Evolutionary conservation across 2,329 filamentous ascomycete species (phyloP), one percentile per base, ranked within the genome.

Genomic region (Calonectria pauciramosa): DNA sequence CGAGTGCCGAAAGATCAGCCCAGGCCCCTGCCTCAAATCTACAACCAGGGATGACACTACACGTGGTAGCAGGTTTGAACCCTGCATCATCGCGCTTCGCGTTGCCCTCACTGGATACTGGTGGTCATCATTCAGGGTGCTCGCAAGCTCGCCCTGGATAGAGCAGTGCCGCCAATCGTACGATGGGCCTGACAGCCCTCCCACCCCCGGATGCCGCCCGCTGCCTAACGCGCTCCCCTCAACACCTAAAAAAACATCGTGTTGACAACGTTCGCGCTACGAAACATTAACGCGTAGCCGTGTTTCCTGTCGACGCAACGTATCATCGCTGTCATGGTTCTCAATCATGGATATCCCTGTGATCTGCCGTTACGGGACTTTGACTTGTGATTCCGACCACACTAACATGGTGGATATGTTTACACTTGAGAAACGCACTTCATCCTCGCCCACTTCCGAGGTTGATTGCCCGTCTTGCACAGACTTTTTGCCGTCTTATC

Each of bases 1-100:
- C 60, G 67, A 73, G 60, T 70, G 67, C 71, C 71, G 71, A 73
- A 54, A 60, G 67, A 73, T 70, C 71, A 73, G 67, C 67, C 49
- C 51, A 66, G 63, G 51, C 67, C 71, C 66, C 71, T 70, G 67
- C 32, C 28, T 14, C 54, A 59, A 38, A 68, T 30, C 51, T 59
- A 64, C 56, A 44, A 63, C 47, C 65, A 72, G 65, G 69, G 65
- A 68, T 68, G 70, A 68, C 56, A 68, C 54, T 69, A 69, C 71
- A 73, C 71, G 71, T 70, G 71, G 71, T 51, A 73, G 52, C 51
- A 63, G 41, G 60, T 67, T 44, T 41, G 67, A 73, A 70, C 71
- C 71, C 60, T 67, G 71, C 60, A 70, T 26, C 23, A 13, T 63
- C 36, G 60, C 51, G 51, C 38, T 44, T 67, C 60, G 30, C 32